Conservation (phyloP, 139 green algal species). For the Chlamydomonas sphaeroides region DNA sequence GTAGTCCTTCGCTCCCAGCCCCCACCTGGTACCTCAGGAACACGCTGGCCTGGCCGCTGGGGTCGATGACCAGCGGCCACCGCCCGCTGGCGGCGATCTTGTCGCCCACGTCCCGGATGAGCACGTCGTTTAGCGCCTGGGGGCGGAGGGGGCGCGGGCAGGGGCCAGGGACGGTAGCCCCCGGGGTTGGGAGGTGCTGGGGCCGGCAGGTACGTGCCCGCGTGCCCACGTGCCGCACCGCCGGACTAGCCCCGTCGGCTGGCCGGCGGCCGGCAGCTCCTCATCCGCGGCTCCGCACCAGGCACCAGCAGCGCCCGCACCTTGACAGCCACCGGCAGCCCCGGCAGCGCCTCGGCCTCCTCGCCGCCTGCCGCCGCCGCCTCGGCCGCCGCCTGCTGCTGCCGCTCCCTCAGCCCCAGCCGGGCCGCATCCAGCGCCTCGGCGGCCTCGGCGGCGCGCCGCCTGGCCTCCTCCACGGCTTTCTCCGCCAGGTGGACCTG, state of each 20-base stretch:
- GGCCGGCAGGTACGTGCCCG: neutral
- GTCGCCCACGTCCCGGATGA: conserved; percentile 64
- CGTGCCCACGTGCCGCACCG: no score
- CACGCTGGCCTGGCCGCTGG: conserved; percentile 54
- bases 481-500: conserved; percentile 43
- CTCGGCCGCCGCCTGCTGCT: conserved; percentile 28
- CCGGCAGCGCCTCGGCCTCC: conserved; percentile 38
- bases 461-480: conserved; percentile 16
- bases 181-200: neutral
- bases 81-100: conserved; percentile 37
- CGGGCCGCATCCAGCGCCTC: conserved; percentile 31
- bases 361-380: neutral
- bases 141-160: neutral
- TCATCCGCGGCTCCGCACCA: no score
- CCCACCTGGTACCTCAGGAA: conserved; percentile 66
- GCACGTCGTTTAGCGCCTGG: conserved; percentile 66
- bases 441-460: neutral
- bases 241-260: no score
- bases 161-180: neutral
- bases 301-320: conserved; percentile 10
- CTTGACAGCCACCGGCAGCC: conserved; percentile 50
- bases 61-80: conserved; percentile 66
- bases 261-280: no score
- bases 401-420: conserved; percentile 42
- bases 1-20: neutral